Evolutionary conservation across 2,329 filamentous ascomycete species (phyloP).

Genomic region (Calonectria montana): DNA sequence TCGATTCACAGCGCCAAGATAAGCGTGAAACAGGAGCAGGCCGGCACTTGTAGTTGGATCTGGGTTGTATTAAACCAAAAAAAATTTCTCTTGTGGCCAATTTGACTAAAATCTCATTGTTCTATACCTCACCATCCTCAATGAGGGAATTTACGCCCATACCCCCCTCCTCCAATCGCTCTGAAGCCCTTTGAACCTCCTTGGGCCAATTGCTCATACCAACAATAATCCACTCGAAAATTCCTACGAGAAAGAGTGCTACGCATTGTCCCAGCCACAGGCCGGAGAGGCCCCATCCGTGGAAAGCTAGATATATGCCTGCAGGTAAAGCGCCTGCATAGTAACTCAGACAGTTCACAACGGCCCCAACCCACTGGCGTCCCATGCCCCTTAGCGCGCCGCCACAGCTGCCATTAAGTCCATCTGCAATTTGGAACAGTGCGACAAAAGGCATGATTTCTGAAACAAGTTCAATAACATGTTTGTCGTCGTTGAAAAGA

Average conservation of each 20-base stretch:
- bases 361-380: slow-evolving; percentile 84
- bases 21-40: background rate
- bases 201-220: slow-evolving; percentile 79
- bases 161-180: slow-evolving; percentile 37
- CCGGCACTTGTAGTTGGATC: slow-evolving; percentile 15
- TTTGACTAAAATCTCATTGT: background rate
- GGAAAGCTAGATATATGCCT: slow-evolving; percentile 87
- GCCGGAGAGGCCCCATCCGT: slow-evolving; percentile 84
- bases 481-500: slow-evolving; percentile 83
- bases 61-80: background rate
- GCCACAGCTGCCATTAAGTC: slow-evolving; percentile 86
- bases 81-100: background rate
- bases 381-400: slow-evolving; percentile 87
- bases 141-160: slow-evolving; percentile 3
- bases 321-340: slow-evolving; percentile 83
- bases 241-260: slow-evolving; percentile 82
- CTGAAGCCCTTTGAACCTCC: slow-evolving; percentile 41
- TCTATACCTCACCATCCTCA: slow-evolving; percentile 17
- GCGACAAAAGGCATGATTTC: slow-evolving; percentile 88
- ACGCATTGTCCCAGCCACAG: slow-evolving; percentile 88
- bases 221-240: slow-evolving; percentile 83
- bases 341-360: slow-evolving; percentile 85
- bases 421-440: slow-evolving; percentile 90
- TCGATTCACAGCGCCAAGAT: background rate
- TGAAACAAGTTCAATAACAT: slow-evolving; percentile 78